Evolutionary conservation across 1,139 yeast species (phyloP).

Genomic region (Hansenula sp.): DNA sequence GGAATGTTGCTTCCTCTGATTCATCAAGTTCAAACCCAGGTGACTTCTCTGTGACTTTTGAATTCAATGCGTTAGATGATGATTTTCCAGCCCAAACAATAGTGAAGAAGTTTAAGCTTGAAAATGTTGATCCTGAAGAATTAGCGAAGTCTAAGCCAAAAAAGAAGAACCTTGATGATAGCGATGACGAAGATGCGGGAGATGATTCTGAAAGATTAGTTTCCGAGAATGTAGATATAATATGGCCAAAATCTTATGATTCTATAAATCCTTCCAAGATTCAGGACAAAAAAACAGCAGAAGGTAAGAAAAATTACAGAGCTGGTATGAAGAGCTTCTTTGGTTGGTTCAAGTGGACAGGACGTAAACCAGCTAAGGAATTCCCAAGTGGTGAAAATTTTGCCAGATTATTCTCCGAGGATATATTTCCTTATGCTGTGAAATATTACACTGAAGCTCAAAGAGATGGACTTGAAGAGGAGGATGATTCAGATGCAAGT

Average conservation of each 20-base stretch:
- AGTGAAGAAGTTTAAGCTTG: slow-evolving; percentile 49
- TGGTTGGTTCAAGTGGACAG: slow-evolving; percentile 77
- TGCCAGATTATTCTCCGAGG: slow-evolving; percentile 59
- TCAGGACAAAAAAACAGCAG: slow-evolving; percentile 35
- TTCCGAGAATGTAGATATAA: slow-evolving; percentile 44
- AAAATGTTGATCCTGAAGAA: slow-evolving; percentile 25
- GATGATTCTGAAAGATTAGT: slow-evolving; percentile 41
- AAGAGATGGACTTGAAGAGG: slow-evolving; percentile 49
- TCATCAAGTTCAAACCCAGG: slow-evolving; percentile 33
- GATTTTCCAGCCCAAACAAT: slow-evolving; percentile 47
- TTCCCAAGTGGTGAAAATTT: slow-evolving; percentile 69
- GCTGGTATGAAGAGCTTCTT: slow-evolving; percentile 71
- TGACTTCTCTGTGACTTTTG: slow-evolving; percentile 53
- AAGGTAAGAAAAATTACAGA: slow-evolving; percentile 58
- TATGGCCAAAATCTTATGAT: slow-evolving; percentile 59
- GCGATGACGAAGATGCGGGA: slow-evolving; percentile 39
- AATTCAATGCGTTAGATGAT: slow-evolving; percentile 35
- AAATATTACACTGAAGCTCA: slow-evolving; percentile 68
- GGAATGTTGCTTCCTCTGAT: slow-evolving; percentile 36
- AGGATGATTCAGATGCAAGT: slow-evolving; percentile 47
- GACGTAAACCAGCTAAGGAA: slow-evolving; percentile 66
- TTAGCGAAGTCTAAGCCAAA: slow-evolving; percentile 3
- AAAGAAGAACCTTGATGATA: slow-evolving; percentile 12
- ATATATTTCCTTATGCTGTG: slow-evolving; percentile 66
- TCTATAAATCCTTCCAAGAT: slow-evolving; percentile 47